These are phyloP conservation scores for Bipolaris cookei DNA, from an alignment of 2,329 filamentous ascomycete genomes.

Conservation along the genomic window DNA sequence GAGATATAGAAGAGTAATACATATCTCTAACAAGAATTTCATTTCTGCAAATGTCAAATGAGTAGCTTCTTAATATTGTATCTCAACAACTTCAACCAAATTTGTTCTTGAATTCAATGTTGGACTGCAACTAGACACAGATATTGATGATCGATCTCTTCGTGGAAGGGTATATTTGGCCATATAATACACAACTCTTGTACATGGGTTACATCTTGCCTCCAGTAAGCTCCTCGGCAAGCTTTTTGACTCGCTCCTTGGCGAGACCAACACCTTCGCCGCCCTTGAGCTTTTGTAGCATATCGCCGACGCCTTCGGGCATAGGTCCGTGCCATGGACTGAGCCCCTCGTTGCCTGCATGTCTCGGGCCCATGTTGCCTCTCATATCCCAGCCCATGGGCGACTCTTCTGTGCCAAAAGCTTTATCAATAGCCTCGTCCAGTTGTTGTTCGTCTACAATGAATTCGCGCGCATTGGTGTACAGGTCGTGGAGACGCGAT, in stretches of 20 bases:
- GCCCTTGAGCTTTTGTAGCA: slow-evolving; percentile 46
- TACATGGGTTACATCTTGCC: slow-evolving; percentile 59
- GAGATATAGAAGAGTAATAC: too few relatives aligned
- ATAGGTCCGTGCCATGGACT: slow-evolving; percentile 43
- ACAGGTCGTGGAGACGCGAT: slow-evolving; percentile 82
- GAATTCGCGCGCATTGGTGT: slow-evolving; percentile 85
- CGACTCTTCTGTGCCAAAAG: slow-evolving; percentile 70
- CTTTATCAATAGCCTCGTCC: slow-evolving; percentile 71
- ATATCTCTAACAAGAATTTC: too few relatives aligned
- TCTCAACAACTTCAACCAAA: too few relatives aligned
- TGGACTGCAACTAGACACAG: too few relatives aligned
- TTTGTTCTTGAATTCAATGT: too few relatives aligned
- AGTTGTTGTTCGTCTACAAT: slow-evolving; percentile 84
- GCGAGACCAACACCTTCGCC: slow-evolving; percentile 53
- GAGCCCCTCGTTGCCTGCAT: slow-evolving; percentile 32
- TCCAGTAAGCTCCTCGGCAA: slow-evolving; percentile 71
- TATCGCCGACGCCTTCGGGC: slow-evolving; percentile 43
- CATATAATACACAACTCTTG: slow-evolving; percentile 1
- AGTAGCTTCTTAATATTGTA: too few relatives aligned
- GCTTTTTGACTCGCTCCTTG: slow-evolving; percentile 65
- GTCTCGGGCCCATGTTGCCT: slow-evolving; percentile 28
- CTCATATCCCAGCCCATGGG: slow-evolving; percentile 50
- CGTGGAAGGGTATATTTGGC: neutral
- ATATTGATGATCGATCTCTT: too few relatives aligned
- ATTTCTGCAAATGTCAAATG: too few relatives aligned